Conservation (phyloP, 495 filamentous ascomycete genomes). For the Annulohypoxylon moriforme region DNA sequence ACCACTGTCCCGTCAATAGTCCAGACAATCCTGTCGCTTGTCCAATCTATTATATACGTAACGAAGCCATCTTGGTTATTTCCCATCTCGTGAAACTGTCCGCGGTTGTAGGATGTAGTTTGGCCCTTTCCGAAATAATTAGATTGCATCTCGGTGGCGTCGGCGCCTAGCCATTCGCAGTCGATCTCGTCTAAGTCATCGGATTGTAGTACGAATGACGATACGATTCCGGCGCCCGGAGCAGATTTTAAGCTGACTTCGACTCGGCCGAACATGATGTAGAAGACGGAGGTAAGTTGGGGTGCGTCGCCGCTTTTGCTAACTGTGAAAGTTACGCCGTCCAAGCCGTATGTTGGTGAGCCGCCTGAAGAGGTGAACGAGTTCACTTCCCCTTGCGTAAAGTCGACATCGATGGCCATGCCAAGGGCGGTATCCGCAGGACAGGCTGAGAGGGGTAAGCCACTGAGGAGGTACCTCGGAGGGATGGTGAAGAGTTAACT, state of each 20-base stretch:
- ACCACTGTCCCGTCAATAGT: constrained; percentile 77
- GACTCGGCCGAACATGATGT: constrained; percentile 86
- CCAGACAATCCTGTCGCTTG: constrained; percentile 79
- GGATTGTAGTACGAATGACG: constrained; percentile 86
- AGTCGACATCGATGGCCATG: constrained; percentile 80
- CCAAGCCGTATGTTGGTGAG: constrained; percentile 72
- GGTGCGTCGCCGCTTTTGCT: constrained; percentile 84
- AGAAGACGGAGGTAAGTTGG: constrained; percentile 78
- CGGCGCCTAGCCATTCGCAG: constrained; percentile 81
- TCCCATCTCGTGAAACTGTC: constrained; percentile 72
- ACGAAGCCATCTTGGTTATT: constrained; percentile 75
- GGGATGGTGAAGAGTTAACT: constrained; percentile 40
- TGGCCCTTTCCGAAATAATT: constrained; percentile 97
- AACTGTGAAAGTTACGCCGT: constrained; percentile 88
- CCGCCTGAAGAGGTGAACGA: constrained; percentile 77
- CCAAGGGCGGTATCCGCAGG: constrained; percentile 85
- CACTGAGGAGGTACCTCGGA: constrained; percentile 10
- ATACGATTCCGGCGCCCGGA: constrained; percentile 78
- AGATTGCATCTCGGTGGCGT: constrained; percentile 75
- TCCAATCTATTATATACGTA: constrained; percentile 95
- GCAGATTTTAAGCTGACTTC: constrained; percentile 78
- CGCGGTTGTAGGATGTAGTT: constrained; percentile 77
- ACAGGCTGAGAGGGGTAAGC: constrained; percentile 60
- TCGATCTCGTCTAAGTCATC: constrained; percentile 96
- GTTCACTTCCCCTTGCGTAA: constrained; percentile 75